phyloP scores from a whole-genome alignment of 2,329 filamentous ascomycete species.

The Penicillium sclerotigenum region DNA sequence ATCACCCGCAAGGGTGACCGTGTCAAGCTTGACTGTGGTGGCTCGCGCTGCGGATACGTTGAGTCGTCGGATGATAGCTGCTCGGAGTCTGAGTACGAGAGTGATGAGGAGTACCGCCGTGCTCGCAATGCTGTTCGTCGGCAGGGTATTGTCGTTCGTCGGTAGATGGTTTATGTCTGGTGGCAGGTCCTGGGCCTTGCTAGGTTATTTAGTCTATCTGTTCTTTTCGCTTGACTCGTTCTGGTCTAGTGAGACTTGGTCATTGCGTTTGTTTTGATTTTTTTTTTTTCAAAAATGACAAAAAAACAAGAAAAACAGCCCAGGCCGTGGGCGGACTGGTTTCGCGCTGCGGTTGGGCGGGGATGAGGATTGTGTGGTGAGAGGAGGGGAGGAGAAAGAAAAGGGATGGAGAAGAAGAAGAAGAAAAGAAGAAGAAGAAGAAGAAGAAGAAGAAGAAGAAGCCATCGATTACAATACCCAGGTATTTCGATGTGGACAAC shows the following conservation, averaged over 20 bases:
- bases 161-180: constrained; percentile 24
- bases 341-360: constrained; percentile 18
- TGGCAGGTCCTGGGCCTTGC: background rate
- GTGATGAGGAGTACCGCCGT: constrained; percentile 39
- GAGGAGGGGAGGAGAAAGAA: background rate
- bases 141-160: constrained; percentile 41
- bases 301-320: constrained; percentile 14
- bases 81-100: constrained; percentile 23
- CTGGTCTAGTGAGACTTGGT: constrained; percentile 9
- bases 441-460: constrained; percentile 8
- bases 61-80: constrained; percentile 8
- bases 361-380: constrained; percentile 11
- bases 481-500: constrained; percentile 16
- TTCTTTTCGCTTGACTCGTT: constrained; percentile 4
- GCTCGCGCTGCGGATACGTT: constrained; percentile 73
- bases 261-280: constrained; percentile 16
- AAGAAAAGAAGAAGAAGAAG: background rate
- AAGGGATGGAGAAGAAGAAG: constrained; percentile 2
- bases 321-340: constrained; percentile 19
- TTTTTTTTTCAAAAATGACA: constrained; percentile 8
- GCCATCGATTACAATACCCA: constrained; percentile 11
- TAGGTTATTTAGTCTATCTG: background rate
- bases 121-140: constrained; percentile 36
- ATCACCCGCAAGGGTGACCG: constrained; percentile 91
- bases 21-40: constrained; percentile 94